phyloP scores from a whole-genome alignment of 345 rosid species.

The Garcia nutans region DNA sequence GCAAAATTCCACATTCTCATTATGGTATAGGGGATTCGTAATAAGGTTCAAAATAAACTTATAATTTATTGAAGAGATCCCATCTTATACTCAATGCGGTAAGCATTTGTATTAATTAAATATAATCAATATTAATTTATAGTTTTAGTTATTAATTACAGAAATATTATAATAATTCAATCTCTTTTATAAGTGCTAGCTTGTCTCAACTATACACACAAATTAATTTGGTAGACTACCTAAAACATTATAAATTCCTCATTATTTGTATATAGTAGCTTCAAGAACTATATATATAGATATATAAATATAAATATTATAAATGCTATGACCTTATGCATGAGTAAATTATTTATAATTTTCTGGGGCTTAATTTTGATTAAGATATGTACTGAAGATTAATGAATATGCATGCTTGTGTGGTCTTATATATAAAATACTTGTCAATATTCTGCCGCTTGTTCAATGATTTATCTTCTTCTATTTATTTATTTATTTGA shows the following conservation, averaged over 20 bases:
- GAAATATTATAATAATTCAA: background rate
- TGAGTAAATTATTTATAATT: too few relatives aligned
- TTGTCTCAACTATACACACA: conserved; percentile 9
- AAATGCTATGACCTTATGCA: too few relatives aligned
- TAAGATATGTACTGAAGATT: too few relatives aligned
- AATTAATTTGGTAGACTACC: conserved; percentile 4
- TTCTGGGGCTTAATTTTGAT: too few relatives aligned
- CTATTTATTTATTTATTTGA: too few relatives aligned
- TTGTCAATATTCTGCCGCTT: too few relatives aligned
- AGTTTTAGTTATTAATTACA: background rate
- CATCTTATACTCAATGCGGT: conserved; percentile 3
- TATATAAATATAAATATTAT: too few relatives aligned
- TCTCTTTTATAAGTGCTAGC: background rate
- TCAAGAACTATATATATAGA: background rate
- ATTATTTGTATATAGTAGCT: background rate
- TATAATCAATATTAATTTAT: background rate
- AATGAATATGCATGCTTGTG: background rate
- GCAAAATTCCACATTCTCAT: background rate
- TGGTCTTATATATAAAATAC: background rate
- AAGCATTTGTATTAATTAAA: background rate
- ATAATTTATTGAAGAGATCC: background rate
- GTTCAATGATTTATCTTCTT: too few relatives aligned
- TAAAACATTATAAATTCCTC: conserved; percentile 9
- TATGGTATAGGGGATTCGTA: background rate
- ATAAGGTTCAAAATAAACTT: background rate